phyloP scores from a whole-genome alignment of 257 asterid species.

The Solanum bulbocastanum region DNA sequence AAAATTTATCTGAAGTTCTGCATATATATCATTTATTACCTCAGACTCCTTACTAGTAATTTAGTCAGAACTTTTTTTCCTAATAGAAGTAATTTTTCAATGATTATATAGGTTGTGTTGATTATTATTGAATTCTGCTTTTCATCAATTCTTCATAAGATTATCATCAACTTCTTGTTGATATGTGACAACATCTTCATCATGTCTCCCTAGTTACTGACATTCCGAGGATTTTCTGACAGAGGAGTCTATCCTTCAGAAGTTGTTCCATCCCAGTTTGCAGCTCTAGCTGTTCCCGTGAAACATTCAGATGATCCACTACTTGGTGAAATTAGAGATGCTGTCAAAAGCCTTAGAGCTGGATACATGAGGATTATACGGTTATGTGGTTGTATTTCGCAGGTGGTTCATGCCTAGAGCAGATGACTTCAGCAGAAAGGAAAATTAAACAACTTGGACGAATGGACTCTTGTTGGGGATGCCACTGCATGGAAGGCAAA shows the following conservation, averaged over 20 bases:
- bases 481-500: background rate
- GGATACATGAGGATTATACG: conserved; percentile 64
- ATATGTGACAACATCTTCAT: background rate
- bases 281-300: conserved; percentile 8
- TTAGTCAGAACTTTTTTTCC: background rate
- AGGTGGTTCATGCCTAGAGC: conserved; percentile 30
- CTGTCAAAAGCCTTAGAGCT: conserved; percentile 31
- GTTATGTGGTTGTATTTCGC: conserved; percentile 44
- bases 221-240: conserved; percentile 19
- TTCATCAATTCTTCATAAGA: background rate
- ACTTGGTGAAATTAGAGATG: conserved; percentile 28
- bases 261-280: conserved; percentile 38
- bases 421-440: conserved; percentile 1
- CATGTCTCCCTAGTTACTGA: background rate
- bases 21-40: background rate
- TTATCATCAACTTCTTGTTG: background rate
- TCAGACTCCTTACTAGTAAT: background rate
- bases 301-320: conserved; percentile 10
- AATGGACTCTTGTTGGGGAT: background rate
- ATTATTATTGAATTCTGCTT: background rate
- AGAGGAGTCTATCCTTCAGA: conserved; percentile 83
- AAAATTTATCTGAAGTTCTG: background rate
- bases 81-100: background rate
- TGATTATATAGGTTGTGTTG: background rate
- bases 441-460: background rate